These are phyloP conservation scores for Schwanniomyces polymorphus DNA, from an alignment of 805 yeast genomes.

Conservation along the genomic window DNA sequence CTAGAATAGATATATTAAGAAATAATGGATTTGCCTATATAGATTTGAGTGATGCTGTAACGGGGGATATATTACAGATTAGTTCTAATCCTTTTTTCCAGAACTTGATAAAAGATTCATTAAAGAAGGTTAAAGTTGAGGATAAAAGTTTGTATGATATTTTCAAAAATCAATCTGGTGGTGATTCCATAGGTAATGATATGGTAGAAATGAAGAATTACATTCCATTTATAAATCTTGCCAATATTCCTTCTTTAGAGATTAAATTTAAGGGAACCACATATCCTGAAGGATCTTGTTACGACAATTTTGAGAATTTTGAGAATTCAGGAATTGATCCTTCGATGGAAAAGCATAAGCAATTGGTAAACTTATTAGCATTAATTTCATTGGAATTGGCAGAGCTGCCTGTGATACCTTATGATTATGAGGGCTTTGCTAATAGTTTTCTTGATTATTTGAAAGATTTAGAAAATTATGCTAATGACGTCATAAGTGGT, in stretches of 20 bases:
- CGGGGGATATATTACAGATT: slow-evolving; percentile 53
- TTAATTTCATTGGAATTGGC: slow-evolving; percentile 56
- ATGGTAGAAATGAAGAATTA: slow-evolving; percentile 56
- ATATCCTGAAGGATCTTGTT: slow-evolving; percentile 57
- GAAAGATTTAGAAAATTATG: slow-evolving; percentile 47
- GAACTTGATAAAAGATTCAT: slow-evolving; percentile 42
- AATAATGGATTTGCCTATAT: slow-evolving; percentile 68
- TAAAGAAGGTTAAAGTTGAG: slow-evolving; percentile 26
- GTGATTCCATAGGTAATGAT: slow-evolving; percentile 27
- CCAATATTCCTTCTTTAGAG: slow-evolving; percentile 72
- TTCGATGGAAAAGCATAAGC: slow-evolving; percentile 53
- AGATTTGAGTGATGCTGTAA: slow-evolving; percentile 68
- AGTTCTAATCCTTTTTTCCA: slow-evolving; percentile 67
- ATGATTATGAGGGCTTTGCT: slow-evolving; percentile 50
- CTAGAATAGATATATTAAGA: slow-evolving; percentile 49
- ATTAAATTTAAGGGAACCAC: slow-evolving; percentile 46
- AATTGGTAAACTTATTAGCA: slow-evolving; percentile 57
- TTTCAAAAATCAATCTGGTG: slow-evolving; percentile 21
- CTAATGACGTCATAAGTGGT: slow-evolving; percentile 18
- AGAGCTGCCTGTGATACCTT: slow-evolving; percentile 78
- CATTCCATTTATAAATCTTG: slow-evolving; percentile 61
- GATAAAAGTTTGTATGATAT: slow-evolving; percentile 22
- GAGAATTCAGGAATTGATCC: slow-evolving; percentile 50
- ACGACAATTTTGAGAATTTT: slow-evolving; percentile 63
- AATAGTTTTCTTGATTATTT: slow-evolving; percentile 42